Percentiles rank a stretch among this genome's conserved stretches.
Conservation (phyloP, 129 eudicot genomes). For the Escallonia rubra region DNA sequence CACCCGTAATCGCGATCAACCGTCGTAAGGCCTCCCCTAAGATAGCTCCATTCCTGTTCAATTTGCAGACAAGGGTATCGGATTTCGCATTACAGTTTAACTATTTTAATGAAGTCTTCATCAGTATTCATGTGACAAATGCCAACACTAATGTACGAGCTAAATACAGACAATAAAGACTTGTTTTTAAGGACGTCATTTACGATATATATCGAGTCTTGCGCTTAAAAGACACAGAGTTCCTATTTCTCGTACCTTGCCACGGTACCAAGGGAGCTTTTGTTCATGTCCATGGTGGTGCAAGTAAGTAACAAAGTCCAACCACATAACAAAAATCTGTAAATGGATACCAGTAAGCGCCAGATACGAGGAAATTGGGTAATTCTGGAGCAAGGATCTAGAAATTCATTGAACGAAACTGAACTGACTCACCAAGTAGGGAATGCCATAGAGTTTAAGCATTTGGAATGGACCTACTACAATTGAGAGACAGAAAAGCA, state of each 20-base stretch:
- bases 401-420: no score
- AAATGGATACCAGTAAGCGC: neutral
- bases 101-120: no score
- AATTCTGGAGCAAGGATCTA: neutral
- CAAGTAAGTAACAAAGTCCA: conserved; percentile 65
- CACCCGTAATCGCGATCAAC: conserved; percentile 76
- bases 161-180: no score
- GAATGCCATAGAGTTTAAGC: conserved; percentile 1
- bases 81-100: no score
- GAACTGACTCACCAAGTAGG: neutral
- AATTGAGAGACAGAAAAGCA: neutral
- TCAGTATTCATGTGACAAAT: no score
- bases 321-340: conserved; percentile 64
- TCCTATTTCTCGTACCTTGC: conserved; percentile 38
- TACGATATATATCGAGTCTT: no score
- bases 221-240: neutral
- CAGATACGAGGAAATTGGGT: neutral
- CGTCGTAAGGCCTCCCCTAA: conserved; percentile 79
- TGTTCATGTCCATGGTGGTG: conserved; percentile 77
- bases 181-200: no score
- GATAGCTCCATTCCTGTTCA: conserved; percentile 70
- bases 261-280: conserved; percentile 89
- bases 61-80: neutral
- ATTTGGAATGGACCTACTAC: conserved; percentile 5
- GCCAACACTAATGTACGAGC: no score